Percentiles rank a stretch among this genome's conserved stretches.
phyloP scores from a whole-genome alignment of 768 basidiomycete species.

The Amanita polypyramis region DNA sequence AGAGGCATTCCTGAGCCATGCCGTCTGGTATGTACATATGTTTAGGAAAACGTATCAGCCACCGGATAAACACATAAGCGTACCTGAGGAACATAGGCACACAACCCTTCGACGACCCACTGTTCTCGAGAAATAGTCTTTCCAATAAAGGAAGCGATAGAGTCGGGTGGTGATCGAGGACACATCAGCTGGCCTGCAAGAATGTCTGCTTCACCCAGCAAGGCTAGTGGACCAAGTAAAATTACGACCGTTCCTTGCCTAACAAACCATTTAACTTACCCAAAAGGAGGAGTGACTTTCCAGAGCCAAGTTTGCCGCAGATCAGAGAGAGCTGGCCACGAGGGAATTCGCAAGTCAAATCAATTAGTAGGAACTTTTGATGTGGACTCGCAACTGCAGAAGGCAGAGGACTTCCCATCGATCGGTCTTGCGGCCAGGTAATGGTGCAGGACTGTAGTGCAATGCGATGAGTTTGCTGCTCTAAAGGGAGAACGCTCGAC shows the following conservation, averaged over 20 bases:
- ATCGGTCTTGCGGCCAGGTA: slow-evolving; percentile 82
- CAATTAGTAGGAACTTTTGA: slow-evolving; percentile 71
- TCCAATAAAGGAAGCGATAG: slow-evolving; percentile 50
- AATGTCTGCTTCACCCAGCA: slow-evolving; percentile 84
- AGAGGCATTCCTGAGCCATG: slow-evolving; percentile 70
- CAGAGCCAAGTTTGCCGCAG: slow-evolving; percentile 84
- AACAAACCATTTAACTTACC: not conserved
- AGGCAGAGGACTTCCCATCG: slow-evolving; percentile 31
- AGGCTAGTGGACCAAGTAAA: slow-evolving; percentile 27
- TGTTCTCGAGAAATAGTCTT: slow-evolving; percentile 35
- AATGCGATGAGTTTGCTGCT: slow-evolving; percentile 47
- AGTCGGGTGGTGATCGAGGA: slow-evolving; percentile 77
- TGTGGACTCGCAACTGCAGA: slow-evolving; percentile 41
- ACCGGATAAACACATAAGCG: slow-evolving; percentile 22
- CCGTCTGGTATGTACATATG: slow-evolving; percentile 22
- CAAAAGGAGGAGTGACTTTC: slow-evolving; percentile 78
- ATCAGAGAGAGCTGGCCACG: slow-evolving; percentile 70
- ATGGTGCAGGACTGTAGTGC: slow-evolving; percentile 78
- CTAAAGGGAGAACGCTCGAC: slow-evolving; percentile 43
- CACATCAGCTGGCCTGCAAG: slow-evolving; percentile 67
- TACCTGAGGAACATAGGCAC: slow-evolving; percentile 82
- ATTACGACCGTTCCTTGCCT: not conserved
- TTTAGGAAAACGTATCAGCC: slow-evolving; percentile 18
- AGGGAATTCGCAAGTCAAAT: slow-evolving; percentile 72
- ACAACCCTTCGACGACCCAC: slow-evolving; percentile 72